A percentile compares a stretch with the other conserved stretches of the same genome.
These are phyloP conservation scores for Sarocladiaceae sp. DNA, from an alignment of 2,329 filamentous ascomycete species.

Conservation along the genomic window DNA sequence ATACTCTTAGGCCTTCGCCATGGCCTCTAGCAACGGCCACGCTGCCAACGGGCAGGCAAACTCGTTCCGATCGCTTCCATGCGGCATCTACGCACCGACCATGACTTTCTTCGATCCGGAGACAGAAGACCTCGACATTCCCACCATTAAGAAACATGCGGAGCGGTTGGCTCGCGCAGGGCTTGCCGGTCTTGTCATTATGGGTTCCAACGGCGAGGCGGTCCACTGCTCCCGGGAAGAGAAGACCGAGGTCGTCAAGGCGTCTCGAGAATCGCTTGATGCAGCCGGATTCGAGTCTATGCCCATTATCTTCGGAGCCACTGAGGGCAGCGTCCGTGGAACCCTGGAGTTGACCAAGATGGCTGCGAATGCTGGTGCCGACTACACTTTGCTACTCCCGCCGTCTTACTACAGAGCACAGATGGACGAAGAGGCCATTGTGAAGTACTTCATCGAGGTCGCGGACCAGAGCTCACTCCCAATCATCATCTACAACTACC, in stretches of 20 bases:
- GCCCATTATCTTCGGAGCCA: constrained; percentile 78
- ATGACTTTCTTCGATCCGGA: constrained; percentile 85
- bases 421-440: constrained; percentile 66
- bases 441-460: constrained; percentile 67
- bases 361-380: constrained; percentile 62
- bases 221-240: constrained; percentile 76
- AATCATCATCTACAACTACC: constrained; percentile 87
- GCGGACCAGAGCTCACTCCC: constrained; percentile 71
- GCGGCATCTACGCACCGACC: constrained; percentile 81
- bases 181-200: constrained; percentile 73
- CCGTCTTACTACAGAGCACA: constrained; percentile 78
- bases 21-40: not conserved
- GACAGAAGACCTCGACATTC: constrained; percentile 78
- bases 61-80: constrained; percentile 53
- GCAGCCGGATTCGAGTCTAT: constrained; percentile 68
- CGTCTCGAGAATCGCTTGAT: constrained; percentile 76
- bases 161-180: constrained; percentile 71
- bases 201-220: constrained; percentile 89
- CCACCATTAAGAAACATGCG: constrained; percentile 73
- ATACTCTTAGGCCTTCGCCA: not conserved
- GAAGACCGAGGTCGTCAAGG: constrained; percentile 66
- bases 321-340: constrained; percentile 72
- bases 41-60: not conserved
- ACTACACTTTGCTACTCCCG: constrained; percentile 73
- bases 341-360: constrained; percentile 70